A percentile compares a stretch with the other conserved stretches of the same genome.
Conservation (phyloP, 2,329 filamentous ascomycete species). For the Sphaceloma murrayae region DNA sequence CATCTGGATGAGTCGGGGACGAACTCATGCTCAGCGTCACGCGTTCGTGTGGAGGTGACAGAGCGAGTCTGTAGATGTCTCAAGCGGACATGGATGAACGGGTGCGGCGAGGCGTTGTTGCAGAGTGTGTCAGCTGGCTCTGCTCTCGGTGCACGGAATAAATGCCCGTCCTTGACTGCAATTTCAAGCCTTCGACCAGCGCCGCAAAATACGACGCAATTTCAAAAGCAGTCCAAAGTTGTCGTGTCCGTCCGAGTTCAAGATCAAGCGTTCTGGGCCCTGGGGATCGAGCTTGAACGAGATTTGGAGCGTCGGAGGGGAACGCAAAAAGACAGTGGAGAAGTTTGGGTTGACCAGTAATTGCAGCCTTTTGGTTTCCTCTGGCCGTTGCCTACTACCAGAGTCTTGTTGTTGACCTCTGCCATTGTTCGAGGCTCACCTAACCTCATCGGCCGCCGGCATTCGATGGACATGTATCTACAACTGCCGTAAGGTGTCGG, state of each 20-base stretch:
- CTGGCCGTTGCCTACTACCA: neutral
- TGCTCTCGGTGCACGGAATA: constrained; percentile 6
- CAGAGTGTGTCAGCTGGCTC: constrained; percentile 14
- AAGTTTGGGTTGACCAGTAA: neutral
- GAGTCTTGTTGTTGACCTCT: neutral
- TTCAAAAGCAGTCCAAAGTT: too few relatives aligned
- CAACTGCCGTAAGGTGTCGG: too few relatives aligned
- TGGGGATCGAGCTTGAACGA: constrained; percentile 11
- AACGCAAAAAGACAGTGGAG: neutral
- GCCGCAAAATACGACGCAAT: too few relatives aligned
- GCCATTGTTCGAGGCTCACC: neutral
- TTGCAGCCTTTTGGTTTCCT: constrained; percentile 1
- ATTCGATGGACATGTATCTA: too few relatives aligned
- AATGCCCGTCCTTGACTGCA: constrained; percentile 2
- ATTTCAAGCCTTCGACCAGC: too few relatives aligned
- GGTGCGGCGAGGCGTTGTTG: constrained; percentile 7
- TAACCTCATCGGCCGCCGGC: neutral
- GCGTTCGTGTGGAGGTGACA: constrained; percentile 9
- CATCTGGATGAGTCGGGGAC: constrained; percentile 14
- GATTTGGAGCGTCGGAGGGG: constrained; percentile 14
- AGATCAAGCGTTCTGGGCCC: constrained; percentile 15
- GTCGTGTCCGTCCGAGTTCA: neutral
- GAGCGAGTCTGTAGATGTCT: constrained; percentile 12
- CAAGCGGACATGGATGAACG: constrained; percentile 10
- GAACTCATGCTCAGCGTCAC: constrained; percentile 16